Conservation (phyloP, 352 stramenopile species). For the Thalassiosira ordinaria region DNA sequence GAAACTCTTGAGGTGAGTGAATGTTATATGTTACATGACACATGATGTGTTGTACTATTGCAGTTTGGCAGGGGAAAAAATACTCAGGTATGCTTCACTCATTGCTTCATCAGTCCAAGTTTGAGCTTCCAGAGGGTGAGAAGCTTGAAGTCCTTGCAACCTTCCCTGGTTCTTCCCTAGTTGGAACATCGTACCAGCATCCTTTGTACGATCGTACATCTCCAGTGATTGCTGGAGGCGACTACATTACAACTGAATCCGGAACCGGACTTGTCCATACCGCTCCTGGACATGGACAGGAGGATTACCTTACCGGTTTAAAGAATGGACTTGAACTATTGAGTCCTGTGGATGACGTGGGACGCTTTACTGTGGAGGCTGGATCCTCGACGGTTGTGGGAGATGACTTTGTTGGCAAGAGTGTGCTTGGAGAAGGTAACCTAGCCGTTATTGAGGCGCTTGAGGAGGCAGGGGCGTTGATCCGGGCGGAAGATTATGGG, state of each 20-base stretch:
- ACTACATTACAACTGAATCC: conserved; percentile 97
- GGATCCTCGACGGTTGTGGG: conserved; percentile 69
- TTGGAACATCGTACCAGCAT: conserved; percentile 89
- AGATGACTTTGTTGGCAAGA: conserved; percentile 88
- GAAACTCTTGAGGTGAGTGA: conserved; percentile 72
- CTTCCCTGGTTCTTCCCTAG: conserved; percentile 63
- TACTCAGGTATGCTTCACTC: no score
- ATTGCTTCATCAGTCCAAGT: conserved; percentile 69
- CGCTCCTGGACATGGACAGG: conserved; percentile 96
- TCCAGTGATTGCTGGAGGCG: conserved; percentile 89
- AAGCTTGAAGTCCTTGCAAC: conserved; percentile 66
- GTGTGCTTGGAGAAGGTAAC: conserved; percentile 92
- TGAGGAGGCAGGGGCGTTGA: conserved; percentile 85
- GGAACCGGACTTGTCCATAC: conserved; percentile 99
- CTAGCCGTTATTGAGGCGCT: conserved; percentile 91
- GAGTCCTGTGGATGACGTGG: conserved; percentile 88
- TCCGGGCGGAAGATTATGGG: conserved; percentile 90
- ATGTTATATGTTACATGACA: no score
- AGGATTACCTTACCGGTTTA: conserved; percentile 90
- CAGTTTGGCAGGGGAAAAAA: no score
- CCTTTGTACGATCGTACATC: conserved; percentile 89
- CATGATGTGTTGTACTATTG: no score
- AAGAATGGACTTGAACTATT: conserved; percentile 88
- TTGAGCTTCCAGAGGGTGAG: conserved; percentile 73
- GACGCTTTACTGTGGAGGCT: conserved; percentile 92